Evolutionary conservation across 768 basidiomycete genomes (phyloP).

Genomic region (Sarcodon sp.): DNA sequence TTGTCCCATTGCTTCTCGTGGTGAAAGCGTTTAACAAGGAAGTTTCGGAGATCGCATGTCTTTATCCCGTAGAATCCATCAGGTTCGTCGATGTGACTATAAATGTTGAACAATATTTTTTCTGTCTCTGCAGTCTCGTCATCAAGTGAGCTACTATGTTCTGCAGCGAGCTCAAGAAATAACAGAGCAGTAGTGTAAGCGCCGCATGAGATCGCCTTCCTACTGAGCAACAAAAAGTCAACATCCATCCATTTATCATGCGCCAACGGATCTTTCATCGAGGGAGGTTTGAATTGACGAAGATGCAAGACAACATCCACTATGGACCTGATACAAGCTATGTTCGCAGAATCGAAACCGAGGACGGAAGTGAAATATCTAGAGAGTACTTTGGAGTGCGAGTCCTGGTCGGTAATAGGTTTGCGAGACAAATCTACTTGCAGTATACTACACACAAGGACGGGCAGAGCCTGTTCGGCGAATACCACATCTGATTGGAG

Average conservation of each 20-base stretch:
- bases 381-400: constrained; percentile 22
- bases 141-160: constrained; percentile 24
- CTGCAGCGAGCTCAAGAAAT: constrained; percentile 72
- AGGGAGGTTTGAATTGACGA: constrained; percentile 43
- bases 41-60: constrained; percentile 60
- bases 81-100: constrained; percentile 91
- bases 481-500: constrained; percentile 41
- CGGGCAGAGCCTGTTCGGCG: constrained; percentile 56
- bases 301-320: constrained; percentile 74
- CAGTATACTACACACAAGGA: constrained; percentile 63
- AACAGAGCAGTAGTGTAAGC: constrained; percentile 85
- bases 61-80: constrained; percentile 97
- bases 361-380: constrained; percentile 48
- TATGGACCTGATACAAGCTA: constrained; percentile 39
- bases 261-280: constrained; percentile 25
- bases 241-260: constrained; percentile 77
- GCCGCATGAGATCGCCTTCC: constrained; percentile 63
- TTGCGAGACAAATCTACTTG: constrained; percentile 13
- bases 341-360: constrained; percentile 19
- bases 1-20: constrained; percentile 92
- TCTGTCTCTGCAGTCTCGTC: constrained; percentile 30
- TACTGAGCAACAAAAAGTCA: constrained; percentile 59
- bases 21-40: constrained; percentile 76
- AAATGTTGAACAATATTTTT: constrained; percentile 80
- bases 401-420: constrained; percentile 10